Conservation (phyloP, 2,329 filamentous ascomycete species). For the Byssochlamys sp. region DNA sequence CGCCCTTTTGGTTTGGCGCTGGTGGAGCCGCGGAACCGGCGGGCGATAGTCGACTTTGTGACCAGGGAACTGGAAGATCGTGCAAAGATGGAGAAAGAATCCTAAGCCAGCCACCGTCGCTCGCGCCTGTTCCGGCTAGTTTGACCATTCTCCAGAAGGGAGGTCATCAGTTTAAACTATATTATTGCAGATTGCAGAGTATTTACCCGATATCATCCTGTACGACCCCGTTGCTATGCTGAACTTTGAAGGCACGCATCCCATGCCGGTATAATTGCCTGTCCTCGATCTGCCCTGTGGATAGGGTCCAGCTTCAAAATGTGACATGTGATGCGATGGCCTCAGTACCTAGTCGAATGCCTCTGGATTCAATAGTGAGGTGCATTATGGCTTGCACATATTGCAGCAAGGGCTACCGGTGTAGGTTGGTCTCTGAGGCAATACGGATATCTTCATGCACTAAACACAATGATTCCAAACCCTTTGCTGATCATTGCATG, state of each 20-base stretch:
- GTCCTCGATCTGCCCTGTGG: neutral
- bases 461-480: neutral
- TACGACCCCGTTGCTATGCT: neutral
- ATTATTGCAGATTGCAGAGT: neutral
- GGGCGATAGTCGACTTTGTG: neutral
- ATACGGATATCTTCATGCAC: neutral
- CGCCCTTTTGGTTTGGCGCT: neutral
- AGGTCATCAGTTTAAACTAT: neutral
- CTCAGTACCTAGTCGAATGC: neutral
- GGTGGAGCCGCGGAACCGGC: neutral
- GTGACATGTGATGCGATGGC: neutral
- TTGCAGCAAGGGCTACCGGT: neutral
- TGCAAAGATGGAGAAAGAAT: neutral
- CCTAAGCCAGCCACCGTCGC: too few relatives aligned
- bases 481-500: neutral
- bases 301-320: neutral
- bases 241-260: neutral
- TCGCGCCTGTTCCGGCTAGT: neutral
- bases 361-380: neutral
- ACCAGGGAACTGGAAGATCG: neutral
- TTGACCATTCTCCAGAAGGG: neutral
- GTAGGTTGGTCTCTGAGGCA: neutral
- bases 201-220: neutral
- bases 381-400: neutral
- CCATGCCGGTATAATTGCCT: neutral